Conservation (phyloP, 164 flowering plant genomes). For the Cinnamomum chago region DNA sequence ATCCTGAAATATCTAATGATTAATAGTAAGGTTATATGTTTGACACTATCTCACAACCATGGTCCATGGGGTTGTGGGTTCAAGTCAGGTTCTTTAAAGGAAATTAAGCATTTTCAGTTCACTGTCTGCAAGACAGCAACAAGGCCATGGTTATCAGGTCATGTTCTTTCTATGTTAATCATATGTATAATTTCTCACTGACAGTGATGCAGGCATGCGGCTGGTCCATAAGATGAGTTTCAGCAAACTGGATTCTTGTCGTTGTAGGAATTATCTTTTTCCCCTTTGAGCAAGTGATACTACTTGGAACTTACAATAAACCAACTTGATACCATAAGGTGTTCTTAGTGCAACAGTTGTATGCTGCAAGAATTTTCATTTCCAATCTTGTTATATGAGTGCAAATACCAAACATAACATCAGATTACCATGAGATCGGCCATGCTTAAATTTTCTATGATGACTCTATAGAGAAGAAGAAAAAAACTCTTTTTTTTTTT, state of each 20-base stretch:
- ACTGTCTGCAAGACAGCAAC: neutral
- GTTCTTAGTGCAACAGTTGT: neutral
- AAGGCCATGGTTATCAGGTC: neutral
- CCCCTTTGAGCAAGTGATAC: neutral
- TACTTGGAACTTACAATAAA: too few species aligned
- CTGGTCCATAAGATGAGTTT: neutral
- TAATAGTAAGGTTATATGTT: neutral
- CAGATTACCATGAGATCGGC: neutral
- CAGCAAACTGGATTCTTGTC: neutral
- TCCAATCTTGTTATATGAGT: neutral
- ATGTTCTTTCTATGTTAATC: neutral
- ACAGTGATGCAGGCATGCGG: neutral
- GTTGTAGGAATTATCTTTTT: neutral
- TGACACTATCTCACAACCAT: neutral
- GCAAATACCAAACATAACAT: neutral
- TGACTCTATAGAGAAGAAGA: conserved; percentile 1
- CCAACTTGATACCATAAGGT: neutral
- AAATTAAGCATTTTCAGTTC: neutral
- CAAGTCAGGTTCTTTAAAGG: too few species aligned
- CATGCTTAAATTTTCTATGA: neutral
- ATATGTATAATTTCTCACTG: neutral
- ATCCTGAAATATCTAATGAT: neutral
- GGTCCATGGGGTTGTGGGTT: neutral
- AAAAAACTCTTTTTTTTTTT: neutral
- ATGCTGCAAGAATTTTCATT: neutral